These are phyloP conservation scores for Irpex sp. DNA, from an alignment of 1,284 basidiomycete species.

Conservation along the genomic window DNA sequence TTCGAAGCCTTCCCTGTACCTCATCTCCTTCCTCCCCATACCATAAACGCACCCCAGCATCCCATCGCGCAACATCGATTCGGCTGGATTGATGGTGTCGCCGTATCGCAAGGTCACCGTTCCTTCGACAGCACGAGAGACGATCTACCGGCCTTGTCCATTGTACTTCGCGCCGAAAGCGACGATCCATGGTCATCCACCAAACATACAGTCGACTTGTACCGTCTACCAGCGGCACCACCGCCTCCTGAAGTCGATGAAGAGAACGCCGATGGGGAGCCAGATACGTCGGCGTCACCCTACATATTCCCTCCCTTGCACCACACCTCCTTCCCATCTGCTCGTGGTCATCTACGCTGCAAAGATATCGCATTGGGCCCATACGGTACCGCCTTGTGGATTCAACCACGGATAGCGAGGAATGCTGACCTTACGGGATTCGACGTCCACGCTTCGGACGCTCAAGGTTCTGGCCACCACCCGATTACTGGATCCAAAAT, in stretches of 20 bases:
- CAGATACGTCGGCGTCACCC: slow-evolving; percentile 8
- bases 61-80: slow-evolving; percentile 58
- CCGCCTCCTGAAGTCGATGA: not conserved
- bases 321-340: slow-evolving; percentile 43
- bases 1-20: slow-evolving; percentile 63
- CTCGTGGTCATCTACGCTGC: slow-evolving; percentile 59
- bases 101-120: slow-evolving; percentile 26
- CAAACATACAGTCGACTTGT: slow-evolving; percentile 54
- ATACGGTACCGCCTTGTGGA: slow-evolving; percentile 66
- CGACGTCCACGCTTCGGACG: slow-evolving; percentile 35
- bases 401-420: slow-evolving; percentile 52
- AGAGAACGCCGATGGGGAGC: not conserved
- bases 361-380: slow-evolving; percentile 57
- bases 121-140: slow-evolving; percentile 3
- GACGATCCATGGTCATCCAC: slow-evolving; percentile 67
- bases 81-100: slow-evolving; percentile 70
- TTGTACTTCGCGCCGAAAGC: slow-evolving; percentile 63
- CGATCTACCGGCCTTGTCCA: slow-evolving; percentile 43
- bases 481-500: not conserved
- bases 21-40: slow-evolving; percentile 27
- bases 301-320: slow-evolving; percentile 55
- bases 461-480: slow-evolving; percentile 18
- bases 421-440: slow-evolving; percentile 27
- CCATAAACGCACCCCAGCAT: slow-evolving; percentile 11
- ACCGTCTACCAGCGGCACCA: slow-evolving; percentile 38